A percentile compares a stretch with the other conserved stretches of the same genome.
Evolutionary conservation across 208 protist genomes (phyloP).

Genomic region (Acanthamoeba royreba): DNA sequence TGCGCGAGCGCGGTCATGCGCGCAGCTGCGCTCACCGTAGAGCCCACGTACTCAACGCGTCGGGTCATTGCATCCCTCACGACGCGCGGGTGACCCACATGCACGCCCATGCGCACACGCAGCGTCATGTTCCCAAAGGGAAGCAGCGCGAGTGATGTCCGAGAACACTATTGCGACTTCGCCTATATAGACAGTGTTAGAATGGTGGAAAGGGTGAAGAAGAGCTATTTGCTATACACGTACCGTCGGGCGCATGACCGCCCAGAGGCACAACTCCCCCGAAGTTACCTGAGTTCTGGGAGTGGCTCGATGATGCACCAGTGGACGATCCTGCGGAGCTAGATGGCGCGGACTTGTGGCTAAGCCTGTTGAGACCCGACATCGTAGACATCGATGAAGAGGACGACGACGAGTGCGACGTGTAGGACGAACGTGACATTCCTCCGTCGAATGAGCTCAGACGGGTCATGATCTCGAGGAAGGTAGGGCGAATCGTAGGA

Average conservation of each 20-base stretch:
- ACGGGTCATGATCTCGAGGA: conserved; percentile 23
- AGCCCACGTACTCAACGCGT: conserved; percentile 18
- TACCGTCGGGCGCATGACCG: not conserved
- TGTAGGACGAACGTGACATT: not conserved
- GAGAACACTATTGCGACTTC: not conserved
- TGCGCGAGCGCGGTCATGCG: not conserved
- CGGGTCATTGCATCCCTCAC: not conserved
- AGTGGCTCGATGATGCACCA: not conserved
- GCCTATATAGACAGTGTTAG: too few relatives aligned
- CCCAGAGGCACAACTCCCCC: not conserved
- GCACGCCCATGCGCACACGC: conserved; percentile 43
- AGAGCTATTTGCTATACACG: not conserved
- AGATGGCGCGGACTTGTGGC: not conserved
- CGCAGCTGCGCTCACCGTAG: not conserved
- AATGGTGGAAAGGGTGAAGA: too few relatives aligned
- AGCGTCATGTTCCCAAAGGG: conserved; percentile 10
- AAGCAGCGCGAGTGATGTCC: not conserved
- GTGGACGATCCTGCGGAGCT: not conserved
- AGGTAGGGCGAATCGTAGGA: not conserved
- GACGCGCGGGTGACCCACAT: not conserved
- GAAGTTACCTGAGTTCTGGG: not conserved
- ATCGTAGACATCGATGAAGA: not conserved
- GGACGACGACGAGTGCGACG: not conserved
- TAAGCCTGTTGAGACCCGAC: not conserved
- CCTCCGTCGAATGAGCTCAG: not conserved